Evolutionary conservation across 2,329 filamentous ascomycete genomes (phyloP), one percentile per base, ranked within the genome.

Genomic region (Hymenoscyphus occultus): DNA sequence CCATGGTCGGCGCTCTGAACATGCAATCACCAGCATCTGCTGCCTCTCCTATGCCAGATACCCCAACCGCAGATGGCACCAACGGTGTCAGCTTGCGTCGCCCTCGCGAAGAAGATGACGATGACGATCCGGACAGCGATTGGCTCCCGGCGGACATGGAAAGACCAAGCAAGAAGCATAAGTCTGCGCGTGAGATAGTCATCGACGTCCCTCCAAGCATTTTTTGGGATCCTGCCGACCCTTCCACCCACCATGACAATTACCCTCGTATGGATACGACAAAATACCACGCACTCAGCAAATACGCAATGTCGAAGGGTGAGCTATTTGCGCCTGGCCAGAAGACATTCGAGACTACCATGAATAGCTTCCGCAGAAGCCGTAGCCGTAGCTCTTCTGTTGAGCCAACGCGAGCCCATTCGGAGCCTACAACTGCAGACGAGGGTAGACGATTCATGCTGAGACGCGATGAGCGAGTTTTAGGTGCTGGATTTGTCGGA

Each of bases 261-360:
- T 89, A 89, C 69, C 86, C 86, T 0, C 83, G 86, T 67, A 88
- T 89, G 84, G 87, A 83, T 0, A 81, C 84, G 64, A 77, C 85
- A 6, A 85, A 89, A 67, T 82, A 82, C 64, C 80, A 82, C 40
- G 83, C 81, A 1, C 88, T 87, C 73, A 76, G 79, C 19, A 74
- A 79, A n/a, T 84, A 83, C 16, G 85, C 85, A 1, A 71, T 76
- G 39, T 76, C 77, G 0, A 78, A 82, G 40, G 78, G 78, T 0
- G 85, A 89, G 70, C 76, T 79, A 22, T 89, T 89, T 62, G 76
- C 76, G 0, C 83, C 82, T 2, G 82, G 81, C 1, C 80, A 80
- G 65, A 28, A 88, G 84, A 85, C 69, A 22, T 71, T 75, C 40
- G 71, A 74, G 13, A 68, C 64, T 5, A 65, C 71, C 1, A 74